Base-by-base conservation (phyloP, 164 flowering plant species). In the Annona cherimola region DNA sequence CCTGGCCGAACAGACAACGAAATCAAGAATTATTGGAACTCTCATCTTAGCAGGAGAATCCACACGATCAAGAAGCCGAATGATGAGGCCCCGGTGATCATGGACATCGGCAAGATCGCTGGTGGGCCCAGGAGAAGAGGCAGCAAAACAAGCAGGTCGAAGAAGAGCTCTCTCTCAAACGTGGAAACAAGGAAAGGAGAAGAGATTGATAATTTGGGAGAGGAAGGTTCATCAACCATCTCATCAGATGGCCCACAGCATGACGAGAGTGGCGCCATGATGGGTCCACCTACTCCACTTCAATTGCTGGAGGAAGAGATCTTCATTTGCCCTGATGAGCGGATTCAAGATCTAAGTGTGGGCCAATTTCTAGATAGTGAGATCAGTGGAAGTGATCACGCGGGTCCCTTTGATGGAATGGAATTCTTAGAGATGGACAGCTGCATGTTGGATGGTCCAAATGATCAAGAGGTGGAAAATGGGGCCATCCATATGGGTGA, bases 1-100 rank as follows among this genome's bases (percentile, higher is more conserved):
- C 91, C 96, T 0, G 97, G 97, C 66, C 87, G 97, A 86, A 92
- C 97, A 67, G 97, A 92, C 80, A 92, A 92, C 73, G 97, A 92
- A 77, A 90, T 92, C 12, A 92, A 92, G 75, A 92, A 92, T 67
- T 87, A 92, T 72, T 92, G 96, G 98, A 93, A 93, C 75, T 89
- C 96, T 45, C 90, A 89, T 70, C 74, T 93, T 71, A 89, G 96
- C 68, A 77, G 93, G 60, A 87, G 85, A 80, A 72, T 93, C 19
- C 79, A 86, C 71, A 84, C 71, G 41, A 85, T 85, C 66, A 80
- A 85, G 67, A 80, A 78, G 68, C 79, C 78, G 2, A 26, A 61
- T 16, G 67, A 68, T 55, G 81, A 61, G 8, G 35, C 64, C 0
- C 70, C 45, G 19, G 73, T 76, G 55, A 18, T 78, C 50, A 43